Percentiles rank a stretch among this genome's conserved stretches.
phyloP scores from a whole-genome alignment of 768 basidiomycete species.

The Rhizopogon vesiculosus region DNA sequence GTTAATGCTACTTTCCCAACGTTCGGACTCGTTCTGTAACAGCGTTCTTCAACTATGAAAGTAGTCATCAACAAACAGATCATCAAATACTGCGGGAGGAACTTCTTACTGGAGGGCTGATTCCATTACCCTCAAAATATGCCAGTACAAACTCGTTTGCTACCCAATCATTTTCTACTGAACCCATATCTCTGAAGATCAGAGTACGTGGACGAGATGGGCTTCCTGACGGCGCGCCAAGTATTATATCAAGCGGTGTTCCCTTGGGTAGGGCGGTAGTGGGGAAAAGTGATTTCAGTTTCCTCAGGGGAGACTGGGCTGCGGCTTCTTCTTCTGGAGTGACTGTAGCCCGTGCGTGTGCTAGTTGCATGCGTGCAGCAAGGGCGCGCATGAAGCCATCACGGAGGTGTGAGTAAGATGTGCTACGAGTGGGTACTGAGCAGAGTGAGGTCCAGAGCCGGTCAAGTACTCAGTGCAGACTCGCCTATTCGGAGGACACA shows the following conservation, averaged over 20 bases:
- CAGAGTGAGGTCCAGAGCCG: background rate
- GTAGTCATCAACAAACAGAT: background rate
- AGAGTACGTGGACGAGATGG: constrained; percentile 47
- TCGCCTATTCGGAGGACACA: constrained; percentile 74
- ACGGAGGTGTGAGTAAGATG: constrained; percentile 73
- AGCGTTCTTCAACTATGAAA: constrained; percentile 24
- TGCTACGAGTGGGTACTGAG: constrained; percentile 75
- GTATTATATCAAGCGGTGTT: constrained; percentile 62
- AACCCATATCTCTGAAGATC: constrained; percentile 68
- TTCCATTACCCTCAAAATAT: constrained; percentile 67
- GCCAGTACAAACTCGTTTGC: constrained; percentile 67
- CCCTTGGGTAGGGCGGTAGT: constrained; percentile 64
- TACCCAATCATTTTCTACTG: constrained; percentile 70
- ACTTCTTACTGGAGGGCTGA: constrained; percentile 64
- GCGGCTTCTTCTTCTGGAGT: constrained; percentile 54
- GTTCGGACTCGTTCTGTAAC: constrained; percentile 17
- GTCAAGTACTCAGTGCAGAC: constrained; percentile 8
- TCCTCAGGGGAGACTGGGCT: constrained; percentile 59
- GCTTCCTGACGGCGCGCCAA: constrained; percentile 48
- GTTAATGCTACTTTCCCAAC: constrained; percentile 1
- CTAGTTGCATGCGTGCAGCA: constrained; percentile 51
- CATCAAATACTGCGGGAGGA: background rate
- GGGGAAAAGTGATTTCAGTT: constrained; percentile 75
- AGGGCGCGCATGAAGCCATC: constrained; percentile 81
- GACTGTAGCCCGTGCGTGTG: constrained; percentile 46